Evolutionary conservation across 768 basidiomycete genomes (phyloP).

Genomic region (Cyathus striatus): DNA sequence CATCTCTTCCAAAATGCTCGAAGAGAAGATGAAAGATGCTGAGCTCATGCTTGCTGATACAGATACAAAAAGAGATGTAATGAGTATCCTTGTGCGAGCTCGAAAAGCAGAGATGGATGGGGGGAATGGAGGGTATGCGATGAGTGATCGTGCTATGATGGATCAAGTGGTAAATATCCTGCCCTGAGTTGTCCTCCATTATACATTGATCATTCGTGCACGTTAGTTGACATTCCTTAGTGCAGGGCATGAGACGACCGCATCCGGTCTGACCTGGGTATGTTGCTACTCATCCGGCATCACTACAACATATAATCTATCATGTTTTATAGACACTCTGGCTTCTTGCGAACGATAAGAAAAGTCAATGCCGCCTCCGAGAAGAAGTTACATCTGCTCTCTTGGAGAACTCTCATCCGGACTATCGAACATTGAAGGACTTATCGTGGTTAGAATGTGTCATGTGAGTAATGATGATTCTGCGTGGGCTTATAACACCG

Average conservation of each 20-base stretch:
- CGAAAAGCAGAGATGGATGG: constrained; percentile 29
- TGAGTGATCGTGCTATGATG: constrained; percentile 45
- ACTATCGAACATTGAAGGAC: constrained; percentile 34
- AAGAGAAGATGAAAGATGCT: constrained; percentile 35
- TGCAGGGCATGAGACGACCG: constrained; percentile 33
- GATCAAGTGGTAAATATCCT: constrained; percentile 48
- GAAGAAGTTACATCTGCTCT: constrained; percentile 36
- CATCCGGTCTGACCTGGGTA: constrained; percentile 32
- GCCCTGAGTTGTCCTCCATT: not conserved
- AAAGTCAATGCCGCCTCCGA: constrained; percentile 37
- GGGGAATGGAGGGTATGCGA: constrained; percentile 27
- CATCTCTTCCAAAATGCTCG: constrained; percentile 34
- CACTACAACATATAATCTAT: no score
- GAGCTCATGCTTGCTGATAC: constrained; percentile 25
- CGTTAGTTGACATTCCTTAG: constrained; percentile 36
- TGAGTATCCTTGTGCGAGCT: constrained; percentile 44
- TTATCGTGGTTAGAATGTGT: constrained; percentile 35
- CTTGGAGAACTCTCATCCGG: constrained; percentile 24
- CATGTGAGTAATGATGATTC: constrained; percentile 18
- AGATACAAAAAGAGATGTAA: constrained; percentile 43
- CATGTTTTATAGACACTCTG: constrained; percentile 30
- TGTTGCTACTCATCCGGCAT: not conserved
- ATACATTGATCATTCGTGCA: not conserved
- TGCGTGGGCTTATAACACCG: not conserved
- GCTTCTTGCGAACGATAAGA: constrained; percentile 39